Conservation (phyloP, 1,284 basidiomycete species). For the Ganoderma lingzhi region DNA sequence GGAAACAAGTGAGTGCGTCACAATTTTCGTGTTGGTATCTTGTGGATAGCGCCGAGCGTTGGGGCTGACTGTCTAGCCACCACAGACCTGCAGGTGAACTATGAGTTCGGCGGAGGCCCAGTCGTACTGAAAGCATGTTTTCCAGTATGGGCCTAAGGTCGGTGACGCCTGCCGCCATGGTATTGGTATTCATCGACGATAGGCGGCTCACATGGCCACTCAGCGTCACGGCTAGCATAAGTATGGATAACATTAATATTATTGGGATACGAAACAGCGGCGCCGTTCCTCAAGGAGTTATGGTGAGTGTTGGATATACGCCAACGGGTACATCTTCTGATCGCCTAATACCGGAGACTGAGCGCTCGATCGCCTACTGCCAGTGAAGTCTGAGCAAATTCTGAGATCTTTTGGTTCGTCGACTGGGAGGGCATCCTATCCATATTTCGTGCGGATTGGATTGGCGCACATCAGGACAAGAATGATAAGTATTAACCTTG, state of each 20-base stretch:
- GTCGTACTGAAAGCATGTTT: slow-evolving; percentile 35
- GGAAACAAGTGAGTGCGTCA: slow-evolving; percentile 33
- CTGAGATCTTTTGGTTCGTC: slow-evolving; percentile 74
- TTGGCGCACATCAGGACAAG: slow-evolving; percentile 82
- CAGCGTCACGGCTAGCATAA: slow-evolving; percentile 67
- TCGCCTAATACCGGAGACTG: not conserved
- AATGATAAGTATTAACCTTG: slow-evolving; percentile 66
- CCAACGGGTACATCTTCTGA: not conserved
- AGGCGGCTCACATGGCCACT: slow-evolving; percentile 79
- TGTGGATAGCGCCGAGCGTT: no score
- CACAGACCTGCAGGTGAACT: slow-evolving; percentile 36
- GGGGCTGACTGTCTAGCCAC: not conserved
- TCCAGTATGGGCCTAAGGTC: slow-evolving; percentile 42
- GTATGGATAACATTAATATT: slow-evolving; percentile 49
- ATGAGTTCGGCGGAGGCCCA: slow-evolving; percentile 33
- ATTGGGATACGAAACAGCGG: slow-evolving; percentile 36
- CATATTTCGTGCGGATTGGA: slow-evolving; percentile 80
- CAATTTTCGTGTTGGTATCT: not conserved
- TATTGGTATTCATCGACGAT: slow-evolving; percentile 70
- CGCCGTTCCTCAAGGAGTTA: slow-evolving; percentile 42
- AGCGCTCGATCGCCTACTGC: slow-evolving; percentile 82
- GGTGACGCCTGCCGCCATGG: slow-evolving; percentile 62
- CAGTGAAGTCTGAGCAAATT: slow-evolving; percentile 74
- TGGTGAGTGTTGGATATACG: slow-evolving; percentile 31
- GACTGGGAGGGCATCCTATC: slow-evolving; percentile 73